Conservation (phyloP, 2,329 filamentous ascomycete species). For the Botrytis medusae region DNA sequence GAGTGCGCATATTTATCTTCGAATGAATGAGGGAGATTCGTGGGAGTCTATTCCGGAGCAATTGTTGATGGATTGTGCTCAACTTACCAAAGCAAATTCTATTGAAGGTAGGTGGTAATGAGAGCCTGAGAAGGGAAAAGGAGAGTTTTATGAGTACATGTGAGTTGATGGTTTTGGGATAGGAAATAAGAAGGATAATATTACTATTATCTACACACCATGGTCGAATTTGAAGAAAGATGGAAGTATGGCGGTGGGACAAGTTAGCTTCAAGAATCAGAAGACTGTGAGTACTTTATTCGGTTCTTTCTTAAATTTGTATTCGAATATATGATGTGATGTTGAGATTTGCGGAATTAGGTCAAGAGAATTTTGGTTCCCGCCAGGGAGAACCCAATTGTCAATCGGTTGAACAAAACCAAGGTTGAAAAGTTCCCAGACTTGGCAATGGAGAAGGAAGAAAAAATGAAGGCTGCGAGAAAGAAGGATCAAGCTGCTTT, state of each 20-base stretch:
- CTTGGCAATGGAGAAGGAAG: conserved; percentile 77
- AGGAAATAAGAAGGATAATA: conserved; percentile 98
- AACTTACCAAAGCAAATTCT: conserved; percentile 97
- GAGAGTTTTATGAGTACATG: conserved; percentile 20
- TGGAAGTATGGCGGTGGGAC: conserved; percentile 90
- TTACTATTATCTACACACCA: conserved; percentile 95
- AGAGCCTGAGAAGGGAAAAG: neutral
- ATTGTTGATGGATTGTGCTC: conserved; percentile 84
- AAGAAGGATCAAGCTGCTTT: conserved; percentile 65
- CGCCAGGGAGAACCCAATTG: conserved; percentile 80
- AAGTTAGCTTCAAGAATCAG: conserved; percentile 90
- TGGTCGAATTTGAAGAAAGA: conserved; percentile 97
- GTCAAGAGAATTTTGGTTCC: conserved; percentile 81
- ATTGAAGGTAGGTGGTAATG: conserved; percentile 69
- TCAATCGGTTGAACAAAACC: conserved; percentile 99
- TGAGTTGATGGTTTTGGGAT: conserved; percentile 2
- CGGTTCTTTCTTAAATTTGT: neutral
- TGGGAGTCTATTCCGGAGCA: conserved; percentile 81
- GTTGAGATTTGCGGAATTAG: conserved; percentile 39
- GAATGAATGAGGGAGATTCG: conserved; percentile 71
- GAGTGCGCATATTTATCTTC: conserved; percentile 93
- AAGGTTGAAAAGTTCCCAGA: conserved; percentile 86
- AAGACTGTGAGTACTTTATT: conserved; percentile 55
- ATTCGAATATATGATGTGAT: neutral
- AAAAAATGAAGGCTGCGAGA: conserved; percentile 68